phyloP scores from a whole-genome alignment of 441 rosid genomes.

The Erodium chrysanthum region DNA sequence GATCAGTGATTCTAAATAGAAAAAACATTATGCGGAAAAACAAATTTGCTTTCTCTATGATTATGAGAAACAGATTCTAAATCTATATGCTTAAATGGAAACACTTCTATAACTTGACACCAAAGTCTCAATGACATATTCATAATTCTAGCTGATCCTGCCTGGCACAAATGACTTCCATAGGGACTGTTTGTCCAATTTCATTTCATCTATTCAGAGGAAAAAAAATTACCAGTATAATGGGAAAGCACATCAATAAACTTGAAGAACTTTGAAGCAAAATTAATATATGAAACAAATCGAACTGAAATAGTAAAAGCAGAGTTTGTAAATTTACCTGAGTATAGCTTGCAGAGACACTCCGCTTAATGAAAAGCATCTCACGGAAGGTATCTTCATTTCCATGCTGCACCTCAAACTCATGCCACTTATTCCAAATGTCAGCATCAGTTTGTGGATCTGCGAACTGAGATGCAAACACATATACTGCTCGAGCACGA shows the following conservation, averaged over 20 bases:
- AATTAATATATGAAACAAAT: background rate
- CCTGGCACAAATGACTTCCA: background rate
- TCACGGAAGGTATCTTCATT: conserved; percentile 93
- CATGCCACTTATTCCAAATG: conserved; percentile 88
- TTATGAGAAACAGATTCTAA: background rate
- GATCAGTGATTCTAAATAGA: no score
- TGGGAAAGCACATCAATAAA: background rate
- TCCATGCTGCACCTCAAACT: conserved; percentile 91
- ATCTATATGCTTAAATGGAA: background rate
- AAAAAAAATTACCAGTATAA: background rate
- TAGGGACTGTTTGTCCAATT: background rate
- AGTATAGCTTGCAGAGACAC: conserved; percentile 79
- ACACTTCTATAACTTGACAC: background rate
- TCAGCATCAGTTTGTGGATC: conserved; percentile 82
- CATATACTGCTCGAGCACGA: conserved; percentile 64
- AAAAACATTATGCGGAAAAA: no score
- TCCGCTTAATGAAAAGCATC: conserved; percentile 79
- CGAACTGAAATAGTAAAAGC: background rate
- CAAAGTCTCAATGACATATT: background rate
- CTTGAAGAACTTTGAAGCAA: background rate
- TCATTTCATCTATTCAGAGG: background rate
- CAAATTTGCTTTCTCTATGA: background rate
- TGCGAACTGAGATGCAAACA: conserved; percentile 76
- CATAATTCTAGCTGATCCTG: background rate
- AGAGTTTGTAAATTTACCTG: conserved; percentile 39